Conservation (phyloP, 1,139 yeast species). For the Candida sanyaensis region DNA sequence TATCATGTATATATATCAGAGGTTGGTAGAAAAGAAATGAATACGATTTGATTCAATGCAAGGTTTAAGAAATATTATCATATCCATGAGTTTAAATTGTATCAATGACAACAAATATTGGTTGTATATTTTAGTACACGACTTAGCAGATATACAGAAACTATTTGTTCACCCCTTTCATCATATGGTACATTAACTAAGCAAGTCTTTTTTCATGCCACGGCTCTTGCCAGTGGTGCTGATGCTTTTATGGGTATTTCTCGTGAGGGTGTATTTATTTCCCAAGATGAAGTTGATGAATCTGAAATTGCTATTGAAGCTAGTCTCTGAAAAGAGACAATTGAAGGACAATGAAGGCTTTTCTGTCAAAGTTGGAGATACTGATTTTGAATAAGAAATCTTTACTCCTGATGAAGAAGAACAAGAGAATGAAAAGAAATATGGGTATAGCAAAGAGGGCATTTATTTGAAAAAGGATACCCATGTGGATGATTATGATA, state of each 20-base stretch:
- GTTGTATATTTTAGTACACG: slow-evolving; percentile 54
- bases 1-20: slow-evolving; percentile 48
- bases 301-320: slow-evolving; percentile 21
- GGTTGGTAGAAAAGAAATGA: slow-evolving; percentile 52
- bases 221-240: slow-evolving; percentile 65
- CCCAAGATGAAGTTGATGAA: slow-evolving; percentile 25
- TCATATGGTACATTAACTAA: slow-evolving; percentile 63
- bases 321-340: slow-evolving; percentile 22
- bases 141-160: slow-evolving; percentile 58
- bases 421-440: slow-evolving; percentile 10
- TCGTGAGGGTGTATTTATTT: slow-evolving; percentile 58
- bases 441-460: slow-evolving; percentile 12
- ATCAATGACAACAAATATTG: slow-evolving; percentile 73
- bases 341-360: slow-evolving; percentile 23
- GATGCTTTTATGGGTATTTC: slow-evolving; percentile 69
- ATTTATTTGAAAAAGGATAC: slow-evolving; percentile 3
- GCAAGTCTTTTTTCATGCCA: slow-evolving; percentile 63
- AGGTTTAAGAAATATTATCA: slow-evolving; percentile 55
- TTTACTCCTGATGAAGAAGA: slow-evolving; percentile 28
- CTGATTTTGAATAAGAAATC: slow-evolving; percentile 69
- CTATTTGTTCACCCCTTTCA: slow-evolving; percentile 78
- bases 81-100: slow-evolving; percentile 66
- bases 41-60: slow-evolving; percentile 51
- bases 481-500: neutral
- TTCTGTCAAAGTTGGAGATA: slow-evolving; percentile 53